Percentiles rank a stretch among this genome's conserved stretches.
Conservation (phyloP, 2,329 filamentous ascomycete genomes). For the Phyllosticta citriasiana region DNA sequence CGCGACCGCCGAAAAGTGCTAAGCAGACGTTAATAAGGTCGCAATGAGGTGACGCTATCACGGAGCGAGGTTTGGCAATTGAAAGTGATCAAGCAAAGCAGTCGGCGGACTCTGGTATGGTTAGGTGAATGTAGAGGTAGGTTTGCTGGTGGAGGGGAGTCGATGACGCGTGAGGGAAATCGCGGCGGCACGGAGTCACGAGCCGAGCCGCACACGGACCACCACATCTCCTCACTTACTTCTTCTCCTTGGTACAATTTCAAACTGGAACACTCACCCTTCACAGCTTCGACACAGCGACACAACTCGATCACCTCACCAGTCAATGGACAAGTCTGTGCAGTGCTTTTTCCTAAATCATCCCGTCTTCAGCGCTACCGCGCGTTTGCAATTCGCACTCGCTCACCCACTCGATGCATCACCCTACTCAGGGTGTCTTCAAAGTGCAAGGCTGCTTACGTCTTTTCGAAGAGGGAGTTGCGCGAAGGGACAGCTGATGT, state of each 20-base stretch:
- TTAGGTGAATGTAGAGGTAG: neutral
- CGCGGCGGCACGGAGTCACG: conserved; percentile 8
- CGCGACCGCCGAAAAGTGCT: neutral
- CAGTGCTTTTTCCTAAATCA: neutral
- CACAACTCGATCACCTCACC: too few species aligned
- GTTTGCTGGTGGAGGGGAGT: neutral
- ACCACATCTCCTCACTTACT: neutral
- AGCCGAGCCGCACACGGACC: neutral
- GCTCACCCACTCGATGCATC: neutral
- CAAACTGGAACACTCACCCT: too few species aligned
- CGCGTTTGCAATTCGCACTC: neutral
- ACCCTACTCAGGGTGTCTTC: neutral
- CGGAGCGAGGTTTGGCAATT: neutral
- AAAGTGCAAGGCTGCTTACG: neutral
- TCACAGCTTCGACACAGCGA: too few species aligned
- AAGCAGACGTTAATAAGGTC: neutral
- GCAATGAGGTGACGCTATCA: neutral
- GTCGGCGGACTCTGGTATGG: neutral
- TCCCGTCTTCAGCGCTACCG: neutral
- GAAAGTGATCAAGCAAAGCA: neutral
- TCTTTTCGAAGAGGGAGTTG: neutral
- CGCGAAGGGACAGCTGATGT: neutral
- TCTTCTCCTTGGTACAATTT: too few species aligned
- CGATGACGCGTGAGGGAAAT: neutral
- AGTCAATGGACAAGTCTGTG: neutral